phyloP scores from a whole-genome alignment of 805 yeast species.

The Saccharomycopsis amapae region DNA sequence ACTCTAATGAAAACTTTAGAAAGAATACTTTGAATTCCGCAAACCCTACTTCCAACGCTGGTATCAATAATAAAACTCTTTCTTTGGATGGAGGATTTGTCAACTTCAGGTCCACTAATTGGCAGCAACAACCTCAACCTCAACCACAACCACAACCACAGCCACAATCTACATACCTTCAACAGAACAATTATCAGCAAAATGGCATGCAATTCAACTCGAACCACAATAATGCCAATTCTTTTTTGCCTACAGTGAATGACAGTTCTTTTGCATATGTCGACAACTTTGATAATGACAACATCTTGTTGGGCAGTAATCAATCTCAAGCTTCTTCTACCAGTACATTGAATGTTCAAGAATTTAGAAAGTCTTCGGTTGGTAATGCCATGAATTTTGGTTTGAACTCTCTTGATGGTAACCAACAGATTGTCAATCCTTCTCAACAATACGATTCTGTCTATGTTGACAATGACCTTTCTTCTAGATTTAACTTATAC shows the following conservation, averaged over 20 bases:
- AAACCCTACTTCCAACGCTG: not conserved
- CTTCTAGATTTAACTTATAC: not conserved
- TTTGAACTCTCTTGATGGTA: not conserved
- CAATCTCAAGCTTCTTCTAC: not conserved
- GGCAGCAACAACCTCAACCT: not conserved
- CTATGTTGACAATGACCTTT: not conserved
- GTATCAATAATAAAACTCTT: not conserved
- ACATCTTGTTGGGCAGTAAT: not conserved
- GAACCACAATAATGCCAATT: not conserved
- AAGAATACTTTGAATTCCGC: not conserved
- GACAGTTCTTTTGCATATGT: not conserved
- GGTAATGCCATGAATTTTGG: no score
- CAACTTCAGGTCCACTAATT: not conserved
- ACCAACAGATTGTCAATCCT: not conserved
- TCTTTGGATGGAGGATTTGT: no score
- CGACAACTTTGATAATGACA: not conserved
- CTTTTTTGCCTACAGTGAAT: not conserved
- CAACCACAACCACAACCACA: conserved; percentile 1
- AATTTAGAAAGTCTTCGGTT: not conserved
- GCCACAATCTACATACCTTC: no score
- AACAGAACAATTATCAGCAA: no score
- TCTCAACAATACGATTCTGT: not conserved
- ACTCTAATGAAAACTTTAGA: conserved; percentile 8
- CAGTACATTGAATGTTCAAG: not conserved
- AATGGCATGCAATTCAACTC: no score